A percentile compares a stretch with the other conserved stretches of the same genome.
Evolutionary conservation across 768 basidiomycete species (phyloP).

Genomic region (Leucocoprinus leucothites): DNA sequence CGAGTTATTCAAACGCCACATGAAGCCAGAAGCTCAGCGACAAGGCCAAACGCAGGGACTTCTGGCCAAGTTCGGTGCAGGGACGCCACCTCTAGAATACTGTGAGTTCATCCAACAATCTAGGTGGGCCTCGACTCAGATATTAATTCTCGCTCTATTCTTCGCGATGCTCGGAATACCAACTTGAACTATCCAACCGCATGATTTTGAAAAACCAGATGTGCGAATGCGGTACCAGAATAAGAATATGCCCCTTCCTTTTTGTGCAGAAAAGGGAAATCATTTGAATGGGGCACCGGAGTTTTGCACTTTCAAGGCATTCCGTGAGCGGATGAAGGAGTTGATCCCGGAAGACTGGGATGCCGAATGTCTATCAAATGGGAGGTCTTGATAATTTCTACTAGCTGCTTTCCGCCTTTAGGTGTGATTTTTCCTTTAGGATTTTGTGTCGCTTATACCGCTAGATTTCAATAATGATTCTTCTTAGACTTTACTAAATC

Average conservation of each 20-base stretch:
- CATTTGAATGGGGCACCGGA: conserved; percentile 70
- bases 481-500: too few relatives aligned
- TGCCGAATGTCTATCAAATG: conserved; percentile 45
- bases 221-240: conserved; percentile 81
- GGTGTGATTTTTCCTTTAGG: background rate
- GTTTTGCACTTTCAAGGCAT: conserved; percentile 67
- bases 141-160: too few relatives aligned
- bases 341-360: conserved; percentile 68
- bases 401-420: too few relatives aligned
- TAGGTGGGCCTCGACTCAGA: too few relatives aligned
- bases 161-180: too few relatives aligned
- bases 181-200: too few relatives aligned
- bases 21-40: background rate
- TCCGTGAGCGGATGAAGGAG: conserved; percentile 57
- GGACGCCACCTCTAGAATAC: conserved; percentile 17
- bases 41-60: conserved; percentile 33
- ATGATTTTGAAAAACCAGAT: conserved; percentile 31
- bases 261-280: conserved; percentile 63
- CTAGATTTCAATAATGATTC: too few relatives aligned
- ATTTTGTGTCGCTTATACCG: background rate
- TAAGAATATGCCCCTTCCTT: conserved; percentile 55
- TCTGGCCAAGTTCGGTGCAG: conserved; percentile 32
- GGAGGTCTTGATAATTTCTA: too few relatives aligned
- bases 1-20: conserved; percentile 57
- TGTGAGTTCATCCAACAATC: too few relatives aligned